Base-by-base conservation (phyloP, 2,329 filamentous ascomycete species). In the Acephala macrosclerotiorum region DNA sequence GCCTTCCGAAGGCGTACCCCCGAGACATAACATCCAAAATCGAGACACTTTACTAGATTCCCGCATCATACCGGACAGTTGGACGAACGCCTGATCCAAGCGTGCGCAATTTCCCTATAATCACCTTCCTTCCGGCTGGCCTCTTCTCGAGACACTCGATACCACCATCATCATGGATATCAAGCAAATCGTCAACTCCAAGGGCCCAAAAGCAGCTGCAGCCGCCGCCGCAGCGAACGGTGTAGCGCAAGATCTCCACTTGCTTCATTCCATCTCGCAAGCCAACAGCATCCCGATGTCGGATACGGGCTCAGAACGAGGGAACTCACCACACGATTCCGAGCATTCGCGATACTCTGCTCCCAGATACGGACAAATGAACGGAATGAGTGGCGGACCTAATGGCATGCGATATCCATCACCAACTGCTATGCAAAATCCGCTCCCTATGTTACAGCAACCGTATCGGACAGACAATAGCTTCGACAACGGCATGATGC, bases 151-250 rank as follows among this genome's bases (percentile, higher is more conserved):
- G 40, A 36, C 47, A n/a, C 22, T 61, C 58, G 40, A 40, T 47
- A 61, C 12, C 18, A n/a, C 55, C 56, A 58, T 55, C 62, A 70
- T 58, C 40, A 78, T 78, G 76, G 76, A 78, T 55, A 77, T 78
- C 66, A 77, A 77, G 60, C 73, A 77, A 59, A 78, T 78, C 36
- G 76, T 78, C 40, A 77, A 78, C 67, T 71, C 75, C 7, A 77
- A 77, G 67, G 75, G 73, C 69, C 45, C 60, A 47, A 64, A 66
- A 14, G 74, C 71, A 14, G 74, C 73, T 29, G 73, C 72, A 3
- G 72, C 70, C 16, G 71, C 68, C 20, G 72, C 71, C 26, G 68
- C 65, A 55, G 70, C 68, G 57, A 73, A 72, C 58, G 71, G 68
- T 22, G 57, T 70, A 20, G 68, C 68, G 55, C 74, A 74, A 61